A percentile compares a stretch with the other conserved stretches of the same genome.
These are phyloP conservation scores for Colletotrichum plurivorum DNA, from an alignment of 2,329 filamentous ascomycete species.

Conservation along the genomic window DNA sequence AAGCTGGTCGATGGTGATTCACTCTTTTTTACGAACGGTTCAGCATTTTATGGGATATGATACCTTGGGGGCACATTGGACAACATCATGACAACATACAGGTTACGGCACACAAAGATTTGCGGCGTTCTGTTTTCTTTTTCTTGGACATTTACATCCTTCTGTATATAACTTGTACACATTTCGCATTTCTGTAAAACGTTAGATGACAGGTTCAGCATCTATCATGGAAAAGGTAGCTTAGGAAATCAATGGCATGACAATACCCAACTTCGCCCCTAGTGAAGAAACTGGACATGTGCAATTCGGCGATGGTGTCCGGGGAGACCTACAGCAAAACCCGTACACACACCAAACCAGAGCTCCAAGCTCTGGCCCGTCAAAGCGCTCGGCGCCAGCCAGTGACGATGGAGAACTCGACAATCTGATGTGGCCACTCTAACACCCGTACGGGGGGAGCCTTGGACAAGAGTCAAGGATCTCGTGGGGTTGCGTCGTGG, in stretches of 20 bases:
- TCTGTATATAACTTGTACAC: conserved; percentile 37
- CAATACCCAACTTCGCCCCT: too few species aligned
- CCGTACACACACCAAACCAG: background rate
- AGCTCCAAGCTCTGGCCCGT: background rate
- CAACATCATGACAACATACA: conserved; percentile 24
- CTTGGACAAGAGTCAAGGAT: background rate
- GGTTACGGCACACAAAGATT: conserved; percentile 2
- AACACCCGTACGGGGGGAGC: conserved; percentile 6
- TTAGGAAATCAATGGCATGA: background rate
- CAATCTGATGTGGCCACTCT: conserved; percentile 11
- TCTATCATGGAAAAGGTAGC: background rate
- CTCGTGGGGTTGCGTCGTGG: conserved; percentile 3
- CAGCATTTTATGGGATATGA: conserved; percentile 37
- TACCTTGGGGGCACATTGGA: conserved; percentile 30
- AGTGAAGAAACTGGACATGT: background rate
- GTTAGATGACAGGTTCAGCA: conserved; percentile 11
- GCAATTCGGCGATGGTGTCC: background rate
- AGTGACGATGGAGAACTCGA: background rate
- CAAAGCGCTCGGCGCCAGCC: background rate
- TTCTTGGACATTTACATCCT: conserved; percentile 25
- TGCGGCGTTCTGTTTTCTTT: conserved; percentile 25
- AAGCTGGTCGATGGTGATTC: conserved; percentile 37
- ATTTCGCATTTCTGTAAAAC: conserved; percentile 1
- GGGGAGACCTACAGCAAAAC: too few species aligned
- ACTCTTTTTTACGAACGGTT: conserved; percentile 25